Evolutionary conservation across 208 protist species (phyloP).

Genomic region (Crithidia brevicula): DNA sequence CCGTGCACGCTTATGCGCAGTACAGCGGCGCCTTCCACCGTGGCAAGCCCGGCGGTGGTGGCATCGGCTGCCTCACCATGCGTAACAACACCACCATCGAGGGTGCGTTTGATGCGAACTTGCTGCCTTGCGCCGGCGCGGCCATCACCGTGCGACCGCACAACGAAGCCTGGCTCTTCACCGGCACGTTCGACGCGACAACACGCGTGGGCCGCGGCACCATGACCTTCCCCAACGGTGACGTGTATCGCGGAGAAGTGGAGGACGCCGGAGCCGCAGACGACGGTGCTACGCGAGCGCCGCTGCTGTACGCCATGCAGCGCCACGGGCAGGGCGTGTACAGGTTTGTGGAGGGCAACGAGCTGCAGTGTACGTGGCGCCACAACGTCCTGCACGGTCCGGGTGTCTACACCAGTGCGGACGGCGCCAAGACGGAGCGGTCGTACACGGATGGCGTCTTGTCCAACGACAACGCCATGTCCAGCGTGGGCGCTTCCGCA

Average conservation of each 20-base stretch:
- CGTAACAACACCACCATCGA: constrained; percentile 68
- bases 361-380: constrained; percentile 74
- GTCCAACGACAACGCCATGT: not conserved
- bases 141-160: constrained; percentile 15
- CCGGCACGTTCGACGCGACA: constrained; percentile 54
- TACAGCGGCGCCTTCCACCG: constrained; percentile 58
- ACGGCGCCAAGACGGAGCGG: constrained; percentile 48
- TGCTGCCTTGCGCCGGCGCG: constrained; percentile 11
- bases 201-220: constrained; percentile 33
- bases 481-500: constrained; percentile 10
- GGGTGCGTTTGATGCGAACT: constrained; percentile 61
- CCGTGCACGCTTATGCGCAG: constrained; percentile 15
- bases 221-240: constrained; percentile 72
- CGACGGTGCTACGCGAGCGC: not conserved
- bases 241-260: constrained; percentile 69
- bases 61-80: constrained; percentile 50
- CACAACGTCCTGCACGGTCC: constrained; percentile 81
- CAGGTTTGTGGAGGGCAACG: constrained; percentile 77
- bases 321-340: constrained; percentile 72
- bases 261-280: constrained; percentile 38
- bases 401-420: constrained; percentile 58
- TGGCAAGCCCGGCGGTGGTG: constrained; percentile 44
- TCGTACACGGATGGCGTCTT: constrained; percentile 74
- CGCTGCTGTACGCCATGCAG: constrained; percentile 42
- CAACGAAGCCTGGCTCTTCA: constrained; percentile 41